Base-by-base conservation (phyloP, 495 filamentous ascomycete species). In the Entonaema liquescens region DNA sequence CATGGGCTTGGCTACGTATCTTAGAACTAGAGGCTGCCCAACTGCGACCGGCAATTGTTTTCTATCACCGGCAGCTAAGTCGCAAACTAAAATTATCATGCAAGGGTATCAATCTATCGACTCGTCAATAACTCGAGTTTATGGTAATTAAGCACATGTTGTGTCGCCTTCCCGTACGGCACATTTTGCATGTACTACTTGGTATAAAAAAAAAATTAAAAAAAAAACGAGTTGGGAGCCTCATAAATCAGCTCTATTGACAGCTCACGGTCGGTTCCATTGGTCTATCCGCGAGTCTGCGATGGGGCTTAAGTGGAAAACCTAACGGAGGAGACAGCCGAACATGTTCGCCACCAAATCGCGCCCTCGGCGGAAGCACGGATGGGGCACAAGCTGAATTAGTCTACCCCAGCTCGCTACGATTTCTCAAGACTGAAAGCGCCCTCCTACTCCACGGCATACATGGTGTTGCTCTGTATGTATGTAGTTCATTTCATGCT, bases 1-100 rank as follows among this genome's bases (percentile, higher is more conserved):
- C 33, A 62, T 61, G 35, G 61, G 65, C 70, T 73, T 73, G 70
- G 70, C 70, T 58, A 63, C 42, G 50, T 69, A 62, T 66, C 65
- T 57, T 66, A 62, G 58, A 65, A 50, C 49, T 21, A 62, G 58
- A 68, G 60, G 40, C 50, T 65, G 61, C 70, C 61, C 65, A 56
- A 66, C 61, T 72, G 49, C 58, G 53, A 66, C 70, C 70, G 70
- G 70, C 70, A 73, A 66, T 73, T 73, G 70, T 73, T 68, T 69
- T 73, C 65, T 69, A 62, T 68, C 65, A 66, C 65, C 70, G 70
- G 70, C 65, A 73, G 61, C 70, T 73, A 68, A 66, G 29, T 69
- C 31, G 70, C 62, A 69, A 60, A 73, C 70, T 69, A 69, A 72
- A 66, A 49, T 69, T 73, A 59, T 66, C 61, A 73, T 69, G 70